Percentiles rank a stretch among this genome's conserved stretches.
These are phyloP conservation scores for Rhizopogon vinicolor DNA, from an alignment of 768 basidiomycete genomes.

Conservation along the genomic window DNA sequence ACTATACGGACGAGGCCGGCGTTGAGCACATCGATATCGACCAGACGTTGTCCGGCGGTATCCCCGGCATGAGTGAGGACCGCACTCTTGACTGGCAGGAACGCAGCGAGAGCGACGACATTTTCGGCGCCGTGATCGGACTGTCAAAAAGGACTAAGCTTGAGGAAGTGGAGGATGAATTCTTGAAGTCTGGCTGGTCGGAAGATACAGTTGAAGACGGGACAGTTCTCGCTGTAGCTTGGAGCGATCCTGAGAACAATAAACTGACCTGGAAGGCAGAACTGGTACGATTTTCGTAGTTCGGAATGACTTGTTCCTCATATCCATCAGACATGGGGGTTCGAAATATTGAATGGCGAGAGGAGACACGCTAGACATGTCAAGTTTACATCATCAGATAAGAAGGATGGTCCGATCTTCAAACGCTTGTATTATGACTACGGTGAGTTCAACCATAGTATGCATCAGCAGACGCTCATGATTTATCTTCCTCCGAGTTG, in stretches of 20 bases:
- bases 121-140: constrained; percentile 58
- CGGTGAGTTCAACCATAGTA: constrained; percentile 34
- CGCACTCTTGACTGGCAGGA: constrained; percentile 55
- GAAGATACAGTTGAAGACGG: constrained; percentile 33
- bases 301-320: background rate
- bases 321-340: constrained; percentile 50
- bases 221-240: constrained; percentile 32
- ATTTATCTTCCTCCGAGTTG: constrained; percentile 12
- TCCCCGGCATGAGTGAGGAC: constrained; percentile 52
- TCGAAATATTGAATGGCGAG: constrained; percentile 53
- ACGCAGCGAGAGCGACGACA: constrained; percentile 46
- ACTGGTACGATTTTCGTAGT: constrained; percentile 40
- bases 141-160: constrained; percentile 48
- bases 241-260: constrained; percentile 64
- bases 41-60: constrained; percentile 59
- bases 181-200: constrained; percentile 39
- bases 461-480: constrained; percentile 7
- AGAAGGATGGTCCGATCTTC: constrained; percentile 45
- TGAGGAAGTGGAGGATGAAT: constrained; percentile 41
- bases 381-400: constrained; percentile 57
- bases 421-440: constrained; percentile 65
- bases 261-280: constrained; percentile 54
- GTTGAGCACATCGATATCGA: constrained; percentile 66
- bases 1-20: constrained; percentile 55
- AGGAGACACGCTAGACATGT: constrained; percentile 59